phyloP scores from a whole-genome alignment of 1,284 basidiomycete species.

The Irpex lacteus region DNA sequence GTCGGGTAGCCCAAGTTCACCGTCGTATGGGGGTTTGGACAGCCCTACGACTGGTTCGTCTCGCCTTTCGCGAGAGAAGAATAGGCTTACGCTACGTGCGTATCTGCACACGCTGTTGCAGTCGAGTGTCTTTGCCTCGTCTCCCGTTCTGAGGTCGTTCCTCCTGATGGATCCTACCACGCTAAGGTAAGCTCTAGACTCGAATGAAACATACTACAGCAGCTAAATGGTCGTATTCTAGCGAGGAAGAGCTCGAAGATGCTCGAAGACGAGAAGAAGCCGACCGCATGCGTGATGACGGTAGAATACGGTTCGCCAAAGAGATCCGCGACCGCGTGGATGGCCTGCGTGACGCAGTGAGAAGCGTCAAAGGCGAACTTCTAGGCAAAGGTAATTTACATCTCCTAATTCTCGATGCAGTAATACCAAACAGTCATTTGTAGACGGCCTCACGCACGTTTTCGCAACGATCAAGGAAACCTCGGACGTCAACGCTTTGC shows the following conservation, averaged over 20 bases:
- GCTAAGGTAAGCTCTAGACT: slow-evolving; percentile 42
- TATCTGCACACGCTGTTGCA: slow-evolving; percentile 84
- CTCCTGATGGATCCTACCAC: slow-evolving; percentile 76
- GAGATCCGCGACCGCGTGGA: slow-evolving; percentile 90
- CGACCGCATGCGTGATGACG: slow-evolving; percentile 88
- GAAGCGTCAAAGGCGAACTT: slow-evolving; percentile 89
- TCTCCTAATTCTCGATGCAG: background rate
- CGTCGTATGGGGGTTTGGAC: slow-evolving; percentile 4
- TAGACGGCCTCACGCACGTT: slow-evolving; percentile 84
- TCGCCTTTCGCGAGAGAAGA: slow-evolving; percentile 88
- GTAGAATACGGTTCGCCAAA: slow-evolving; percentile 79
- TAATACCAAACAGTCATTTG: background rate
- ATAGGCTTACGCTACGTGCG: slow-evolving; percentile 89
- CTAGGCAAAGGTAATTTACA: slow-evolving; percentile 65
- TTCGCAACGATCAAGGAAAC: slow-evolving; percentile 89
- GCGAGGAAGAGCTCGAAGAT: slow-evolving; percentile 76
- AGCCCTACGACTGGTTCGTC: slow-evolving; percentile 18
- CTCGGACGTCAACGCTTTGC: slow-evolving; percentile 76
- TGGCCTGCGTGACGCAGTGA: slow-evolving; percentile 81
- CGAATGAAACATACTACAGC: background rate
- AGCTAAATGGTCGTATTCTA: background rate
- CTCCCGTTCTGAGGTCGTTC: slow-evolving; percentile 85
- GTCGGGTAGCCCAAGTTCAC: slow-evolving; percentile 10
- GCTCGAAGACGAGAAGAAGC: slow-evolving; percentile 81
- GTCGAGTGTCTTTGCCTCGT: slow-evolving; percentile 76